Evolutionary conservation across 805 yeast genomes (phyloP), one percentile per base, ranked within the genome.

Genomic region (Yamadazyma nakazawae): DNA sequence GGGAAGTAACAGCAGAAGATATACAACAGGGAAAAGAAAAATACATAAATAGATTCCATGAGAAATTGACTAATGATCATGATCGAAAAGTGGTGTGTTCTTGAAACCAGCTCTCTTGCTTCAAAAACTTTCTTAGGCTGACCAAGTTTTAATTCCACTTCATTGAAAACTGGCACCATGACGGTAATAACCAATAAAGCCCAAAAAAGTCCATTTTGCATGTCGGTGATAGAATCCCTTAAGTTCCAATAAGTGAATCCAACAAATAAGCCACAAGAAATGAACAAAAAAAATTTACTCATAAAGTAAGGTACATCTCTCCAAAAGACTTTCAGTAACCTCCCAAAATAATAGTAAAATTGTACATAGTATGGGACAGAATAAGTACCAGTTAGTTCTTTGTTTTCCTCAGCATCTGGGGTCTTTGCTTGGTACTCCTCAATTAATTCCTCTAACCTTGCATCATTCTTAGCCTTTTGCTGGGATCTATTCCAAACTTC

Each of bases 201-300:
- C 30, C 78, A 63, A 46, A 75, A 70, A 66, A 76, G 66, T 45
- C 75, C 92, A 64, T 87, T 87, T 63, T 88, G 95, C 57, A 68
- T 56, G 37, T 71, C 72, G 64, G 67, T 87, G 37, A 74, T 61
- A 13, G 88, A 76, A 5, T 74, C 74, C 44, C 61, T 61, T 26
- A 88, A 84, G 49, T 81, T 81, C 65, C 76, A 83, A 66, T 81
- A 87, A 0, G 80, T 71, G 62, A 87, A 86, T 32, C 95, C 95
- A 52, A 82, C 75, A 58, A 83, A 80, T 14, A 85, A 58, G 34
- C 86, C 81, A 37, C 81, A 72, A 18, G 76, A 58, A 28, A 74
- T 57, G 52, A 80, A 72, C 64, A 85, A 74, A 55, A 70, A 67
- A 26, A 79, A 54, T 66, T 85, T 86, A 21, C 90, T 70, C 63